A percentile compares a stretch with the other conserved stretches of the same genome.
Conservation (phyloP, 108 stramenopile genomes). For the Cylindrotheca closterium region DNA sequence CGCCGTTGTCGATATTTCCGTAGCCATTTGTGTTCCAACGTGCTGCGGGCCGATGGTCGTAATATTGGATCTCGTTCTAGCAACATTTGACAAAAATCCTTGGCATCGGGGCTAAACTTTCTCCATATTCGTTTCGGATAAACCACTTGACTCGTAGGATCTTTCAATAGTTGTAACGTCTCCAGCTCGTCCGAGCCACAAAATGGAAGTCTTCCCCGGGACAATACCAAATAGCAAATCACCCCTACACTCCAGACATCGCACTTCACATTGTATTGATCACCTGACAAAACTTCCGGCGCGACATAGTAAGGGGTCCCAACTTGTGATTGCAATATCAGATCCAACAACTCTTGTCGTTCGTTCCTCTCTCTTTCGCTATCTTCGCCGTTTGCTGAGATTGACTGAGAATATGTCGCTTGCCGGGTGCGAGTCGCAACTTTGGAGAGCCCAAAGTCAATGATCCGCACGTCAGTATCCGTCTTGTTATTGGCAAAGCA, state of each 20-base stretch:
- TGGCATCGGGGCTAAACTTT: conserved; percentile 6
- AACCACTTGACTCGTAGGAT: not conserved
- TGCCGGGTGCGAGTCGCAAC: conserved; percentile 58
- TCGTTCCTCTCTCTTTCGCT: not conserved
- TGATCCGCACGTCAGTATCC: conserved; percentile 79
- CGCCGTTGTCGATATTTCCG: not conserved
- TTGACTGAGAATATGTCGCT: not conserved
- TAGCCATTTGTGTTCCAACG: conserved; percentile 13
- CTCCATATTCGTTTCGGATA: conserved; percentile 23
- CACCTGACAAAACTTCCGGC: conserved; percentile 30
- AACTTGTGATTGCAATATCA: conserved; percentile 6
- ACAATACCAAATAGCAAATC: conserved; percentile 55
- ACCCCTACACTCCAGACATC: conserved; percentile 93
- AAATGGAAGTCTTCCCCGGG: conserved; percentile 66
- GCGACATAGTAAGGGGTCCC: conserved; percentile 82
- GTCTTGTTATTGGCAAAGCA: conserved; percentile 53
- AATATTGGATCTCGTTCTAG: conserved; percentile 14
- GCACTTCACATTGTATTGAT: conserved; percentile 83
- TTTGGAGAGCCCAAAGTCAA: conserved; percentile 95
- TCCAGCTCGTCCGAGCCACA: conserved; percentile 34
- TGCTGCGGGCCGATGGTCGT: conserved; percentile 23
- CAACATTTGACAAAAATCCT: conserved; percentile 16
- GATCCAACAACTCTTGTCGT: not conserved
- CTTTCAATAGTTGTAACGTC: conserved; percentile 10
- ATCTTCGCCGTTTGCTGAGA: not conserved